Evolutionary conservation across 2,329 filamentous ascomycete genomes (phyloP), one percentile per base, ranked within the genome.

Genomic region (Diplodia scrobiculata): DNA sequence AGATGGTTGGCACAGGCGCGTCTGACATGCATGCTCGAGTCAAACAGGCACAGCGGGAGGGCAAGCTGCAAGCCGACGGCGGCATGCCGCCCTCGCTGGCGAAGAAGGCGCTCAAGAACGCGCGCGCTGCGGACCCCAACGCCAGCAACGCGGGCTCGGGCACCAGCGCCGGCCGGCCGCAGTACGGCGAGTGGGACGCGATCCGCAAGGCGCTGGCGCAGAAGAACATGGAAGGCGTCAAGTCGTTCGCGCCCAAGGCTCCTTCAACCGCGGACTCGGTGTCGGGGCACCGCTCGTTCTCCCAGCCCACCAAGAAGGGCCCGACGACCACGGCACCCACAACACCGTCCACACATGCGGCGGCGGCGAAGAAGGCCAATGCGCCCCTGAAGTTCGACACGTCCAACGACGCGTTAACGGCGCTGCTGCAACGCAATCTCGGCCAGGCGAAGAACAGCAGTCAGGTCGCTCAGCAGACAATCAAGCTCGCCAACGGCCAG

Each of bases 91-190:
- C 38, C 19, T 34, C 55, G 25, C 50, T 63, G 50, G 65, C 65
- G 17, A 66, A 66, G 58, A 62, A 66, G 27, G 58, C 65, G 65
- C 25, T 66, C n/a, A 66, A 66, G 34, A 66, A 66, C 29, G 65
- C 65, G 6, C 48, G 50, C 19, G 65, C 65, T 13, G 65, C 65
- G 29, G 52, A 65, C 29, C 63, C 63, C 5, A 54, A 54, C 27
- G 36, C 55, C 11, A 50, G 38, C 0, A 48, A 58, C 10, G 65
- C 47, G n/a, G 58, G 50, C 10, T 63, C 65, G 4, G 50, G 65
- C 3, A 63, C 55, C 1, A 47, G 45, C 5, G 65, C 36, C 11
- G 65, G 65, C 17, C 62, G 36, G 45, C 65, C 65, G n/a, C 65
- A 66, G 38, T 66, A 66, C 21, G 65, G 65, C 14, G 65, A 66